These are phyloP conservation scores for Aspergillus sparsus DNA, from an alignment of 495 filamentous ascomycete genomes.

Conservation along the genomic window DNA sequence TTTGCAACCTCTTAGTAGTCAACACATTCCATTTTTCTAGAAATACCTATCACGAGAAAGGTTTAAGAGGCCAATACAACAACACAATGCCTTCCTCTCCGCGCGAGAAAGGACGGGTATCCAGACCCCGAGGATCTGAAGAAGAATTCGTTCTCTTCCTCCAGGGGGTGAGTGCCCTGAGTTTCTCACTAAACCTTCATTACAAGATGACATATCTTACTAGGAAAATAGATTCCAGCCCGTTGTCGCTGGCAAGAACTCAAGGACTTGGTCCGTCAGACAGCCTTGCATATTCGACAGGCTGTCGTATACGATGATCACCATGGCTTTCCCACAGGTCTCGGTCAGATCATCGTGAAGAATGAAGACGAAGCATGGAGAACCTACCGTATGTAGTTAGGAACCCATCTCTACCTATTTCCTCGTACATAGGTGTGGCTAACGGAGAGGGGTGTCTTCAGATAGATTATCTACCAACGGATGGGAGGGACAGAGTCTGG, in stretches of 20 bases:
- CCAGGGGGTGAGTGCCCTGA: constrained; percentile 40
- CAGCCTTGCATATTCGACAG: constrained; percentile 49
- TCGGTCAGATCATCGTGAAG: constrained; percentile 52
- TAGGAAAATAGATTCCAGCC: constrained; percentile 41
- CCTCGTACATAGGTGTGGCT: not conserved
- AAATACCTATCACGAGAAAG: not conserved
- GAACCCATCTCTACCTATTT: not conserved
- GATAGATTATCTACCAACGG: constrained; percentile 47
- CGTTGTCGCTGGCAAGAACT: constrained; percentile 54
- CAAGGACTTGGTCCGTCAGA: constrained; percentile 51
- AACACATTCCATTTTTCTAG: constrained; percentile 6
- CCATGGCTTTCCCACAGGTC: constrained; percentile 47
- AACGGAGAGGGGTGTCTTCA: constrained; percentile 16
- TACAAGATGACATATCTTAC: constrained; percentile 12
- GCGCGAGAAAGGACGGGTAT: constrained; percentile 35
- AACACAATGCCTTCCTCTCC: constrained; percentile 35
- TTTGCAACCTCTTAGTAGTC: not conserved
- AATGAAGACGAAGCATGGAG: constrained; percentile 52
- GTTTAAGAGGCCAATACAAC: not conserved
- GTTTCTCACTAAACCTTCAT: not conserved
- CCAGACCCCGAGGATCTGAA: constrained; percentile 39
- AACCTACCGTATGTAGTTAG: constrained; percentile 42
- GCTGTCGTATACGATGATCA: constrained; percentile 52
- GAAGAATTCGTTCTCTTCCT: constrained; percentile 52
- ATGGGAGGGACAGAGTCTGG: constrained; percentile 49